Evolutionary conservation across 192 early-diverging fungal genomes (phyloP).

Genomic region (Dispira parvispora): DNA sequence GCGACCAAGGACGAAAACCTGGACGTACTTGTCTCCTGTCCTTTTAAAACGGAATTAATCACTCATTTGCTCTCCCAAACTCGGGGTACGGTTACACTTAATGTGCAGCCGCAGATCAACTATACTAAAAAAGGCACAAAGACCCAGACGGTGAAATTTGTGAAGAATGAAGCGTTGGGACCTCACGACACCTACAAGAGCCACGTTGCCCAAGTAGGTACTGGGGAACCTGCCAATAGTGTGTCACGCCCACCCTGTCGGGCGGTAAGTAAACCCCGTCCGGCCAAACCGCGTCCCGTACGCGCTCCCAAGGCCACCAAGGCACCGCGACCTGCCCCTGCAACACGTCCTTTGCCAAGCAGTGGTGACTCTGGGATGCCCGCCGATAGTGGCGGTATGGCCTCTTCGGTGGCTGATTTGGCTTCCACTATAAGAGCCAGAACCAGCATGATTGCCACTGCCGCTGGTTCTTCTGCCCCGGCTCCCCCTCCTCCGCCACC

Average conservation of each 20-base stretch:
- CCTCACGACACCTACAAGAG: constrained; percentile 44
- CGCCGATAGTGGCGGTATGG: constrained; percentile 1
- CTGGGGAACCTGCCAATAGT: constrained; percentile 45
- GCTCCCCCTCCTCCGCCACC: constrained; percentile 29
- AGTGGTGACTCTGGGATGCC: background rate
- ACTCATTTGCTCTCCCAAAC: constrained; percentile 40
- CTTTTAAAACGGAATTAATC: constrained; percentile 58
- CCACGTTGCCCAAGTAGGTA: constrained; percentile 40
- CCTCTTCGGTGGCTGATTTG: constrained; percentile 3
- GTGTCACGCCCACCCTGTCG: constrained; percentile 17
- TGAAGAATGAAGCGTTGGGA: constrained; percentile 41
- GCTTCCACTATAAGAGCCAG: background rate
- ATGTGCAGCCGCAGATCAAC: constrained; percentile 36
- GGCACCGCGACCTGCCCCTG: background rate
- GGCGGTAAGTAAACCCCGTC: background rate
- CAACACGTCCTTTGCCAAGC: background rate
- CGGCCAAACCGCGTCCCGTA: background rate
- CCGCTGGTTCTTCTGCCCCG: background rate
- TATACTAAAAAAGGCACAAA: constrained; percentile 62
- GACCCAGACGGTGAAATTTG: constrained; percentile 51
- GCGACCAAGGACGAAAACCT: constrained; percentile 21
- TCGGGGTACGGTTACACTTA: constrained; percentile 35
- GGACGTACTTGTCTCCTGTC: constrained; percentile 44
- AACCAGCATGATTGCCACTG: constrained; percentile 10
- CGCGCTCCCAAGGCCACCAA: background rate